A percentile compares a stretch with the other conserved stretches of the same genome.
Evolutionary conservation across 2,329 filamentous ascomycete genomes (phyloP).

Genomic region (Ceratocystis cacaofunesta): DNA sequence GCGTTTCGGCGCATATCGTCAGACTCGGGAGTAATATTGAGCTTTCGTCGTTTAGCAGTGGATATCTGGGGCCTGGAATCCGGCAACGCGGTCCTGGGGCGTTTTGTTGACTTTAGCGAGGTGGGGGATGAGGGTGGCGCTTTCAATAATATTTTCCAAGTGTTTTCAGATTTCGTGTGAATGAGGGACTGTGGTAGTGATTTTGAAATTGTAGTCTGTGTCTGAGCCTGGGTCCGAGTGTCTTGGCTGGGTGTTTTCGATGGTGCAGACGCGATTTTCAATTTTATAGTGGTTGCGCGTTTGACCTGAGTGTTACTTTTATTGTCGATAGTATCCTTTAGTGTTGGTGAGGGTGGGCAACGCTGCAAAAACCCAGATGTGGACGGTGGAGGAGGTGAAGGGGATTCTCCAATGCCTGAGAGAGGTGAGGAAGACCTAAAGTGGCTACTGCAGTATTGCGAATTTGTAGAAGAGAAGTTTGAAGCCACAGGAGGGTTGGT

Average conservation of each 20-base stretch:
- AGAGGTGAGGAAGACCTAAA: constrained; percentile 40
- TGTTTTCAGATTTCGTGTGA: constrained; percentile 10
- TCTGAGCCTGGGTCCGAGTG: background rate
- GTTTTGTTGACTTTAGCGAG: constrained; percentile 6
- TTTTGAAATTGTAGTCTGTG: background rate
- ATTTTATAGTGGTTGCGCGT: background rate
- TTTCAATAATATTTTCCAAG: constrained; percentile 9
- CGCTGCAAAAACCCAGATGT: background rate
- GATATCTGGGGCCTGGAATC: background rate
- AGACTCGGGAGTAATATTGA: background rate
- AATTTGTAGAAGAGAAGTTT: background rate
- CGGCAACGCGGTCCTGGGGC: constrained; percentile 11
- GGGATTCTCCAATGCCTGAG: constrained; percentile 38
- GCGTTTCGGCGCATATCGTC: constrained; percentile 15
- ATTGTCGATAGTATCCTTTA: background rate
- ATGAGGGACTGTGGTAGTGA: background rate
- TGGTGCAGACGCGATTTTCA: constrained; percentile 1
- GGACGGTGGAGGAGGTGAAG: constrained; percentile 29
- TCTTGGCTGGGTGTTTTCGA: background rate
- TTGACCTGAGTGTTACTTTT: background rate
- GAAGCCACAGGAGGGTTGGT: background rate
- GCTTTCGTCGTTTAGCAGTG: constrained; percentile 10
- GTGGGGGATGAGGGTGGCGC: background rate
- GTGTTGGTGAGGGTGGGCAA: background rate
- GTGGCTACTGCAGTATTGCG: background rate